Percentiles rank a stretch among this genome's conserved stretches.
phyloP scores from a whole-genome alignment of 2,329 filamentous ascomycete species.

The Polychaeton citri region DNA sequence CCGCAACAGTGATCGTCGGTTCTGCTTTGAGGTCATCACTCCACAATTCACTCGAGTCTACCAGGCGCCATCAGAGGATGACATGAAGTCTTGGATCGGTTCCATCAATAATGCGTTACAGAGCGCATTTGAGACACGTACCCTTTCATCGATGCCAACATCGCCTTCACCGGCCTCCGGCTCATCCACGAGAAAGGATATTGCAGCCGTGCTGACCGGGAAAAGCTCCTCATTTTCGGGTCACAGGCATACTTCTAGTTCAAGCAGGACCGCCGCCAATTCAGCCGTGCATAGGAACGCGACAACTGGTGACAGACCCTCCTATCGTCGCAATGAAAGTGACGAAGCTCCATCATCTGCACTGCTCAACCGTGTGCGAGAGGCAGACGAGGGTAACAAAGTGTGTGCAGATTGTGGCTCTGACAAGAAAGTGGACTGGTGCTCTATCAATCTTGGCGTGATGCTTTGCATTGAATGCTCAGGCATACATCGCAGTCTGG shows the following conservation, averaged over 20 bases:
- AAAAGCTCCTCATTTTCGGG: conserved; percentile 66
- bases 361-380: conserved; percentile 72
- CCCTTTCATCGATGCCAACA: conserved; percentile 24
- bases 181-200: conserved; percentile 59
- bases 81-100: conserved; percentile 93
- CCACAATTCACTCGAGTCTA: conserved; percentile 93
- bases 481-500: conserved; percentile 88
- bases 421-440: conserved; percentile 90
- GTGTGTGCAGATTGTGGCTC: conserved; percentile 93
- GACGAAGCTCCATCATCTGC: conserved; percentile 66
- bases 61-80: conserved; percentile 93
- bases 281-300: conserved; percentile 66
- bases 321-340: conserved; percentile 54
- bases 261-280: conserved; percentile 24
- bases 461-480: conserved; percentile 96
- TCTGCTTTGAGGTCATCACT: conserved; percentile 97
- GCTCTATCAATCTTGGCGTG: conserved; percentile 94
- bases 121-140: conserved; percentile 70
- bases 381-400: conserved; percentile 82
- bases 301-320: conserved; percentile 79
- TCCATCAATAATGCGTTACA: conserved; percentile 96
- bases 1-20: conserved; percentile 81
- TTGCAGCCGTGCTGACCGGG: conserved; percentile 82
- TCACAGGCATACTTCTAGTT: conserved; percentile 35
- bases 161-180: conserved; percentile 27